A percentile compares a stretch with the other conserved stretches of the same genome.
Conservation (phyloP, 768 basidiomycete genomes). For the Agrocybe chaxingu region DNA sequence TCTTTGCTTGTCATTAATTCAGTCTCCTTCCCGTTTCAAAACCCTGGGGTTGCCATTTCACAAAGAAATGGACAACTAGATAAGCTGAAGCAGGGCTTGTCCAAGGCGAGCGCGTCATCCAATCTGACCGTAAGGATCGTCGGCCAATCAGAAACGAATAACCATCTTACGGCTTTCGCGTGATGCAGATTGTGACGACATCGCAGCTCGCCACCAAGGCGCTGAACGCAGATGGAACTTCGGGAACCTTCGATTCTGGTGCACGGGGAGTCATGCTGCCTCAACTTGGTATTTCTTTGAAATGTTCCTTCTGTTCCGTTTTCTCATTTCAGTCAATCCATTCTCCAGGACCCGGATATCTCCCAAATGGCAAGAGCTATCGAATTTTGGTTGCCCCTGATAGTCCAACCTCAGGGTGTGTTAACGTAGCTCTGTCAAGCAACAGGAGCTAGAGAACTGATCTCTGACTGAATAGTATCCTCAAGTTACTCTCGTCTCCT, state of each 20-base stretch:
- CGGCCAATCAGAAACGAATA: neutral
- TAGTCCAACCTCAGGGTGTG: slow-evolving; percentile 33
- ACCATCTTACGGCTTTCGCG: neutral
- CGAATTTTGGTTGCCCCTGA: slow-evolving; percentile 34
- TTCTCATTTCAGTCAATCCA: neutral
- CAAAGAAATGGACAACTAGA: slow-evolving; percentile 45
- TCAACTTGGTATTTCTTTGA: slow-evolving; percentile 46
- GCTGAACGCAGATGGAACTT: slow-evolving; percentile 57
- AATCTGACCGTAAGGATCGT: slow-evolving; percentile 43
- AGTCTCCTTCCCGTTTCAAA: slow-evolving; percentile 66
- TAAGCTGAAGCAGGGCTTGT: slow-evolving; percentile 49
- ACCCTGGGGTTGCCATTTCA: slow-evolving; percentile 32
- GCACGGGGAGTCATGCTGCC: slow-evolving; percentile 64
- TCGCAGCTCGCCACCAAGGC: slow-evolving; percentile 72
- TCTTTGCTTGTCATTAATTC: slow-evolving; percentile 65
- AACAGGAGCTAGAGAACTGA: neutral
- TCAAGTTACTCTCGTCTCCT: slow-evolving; percentile 31
- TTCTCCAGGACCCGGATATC: slow-evolving; percentile 30
- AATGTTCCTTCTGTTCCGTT: neutral
- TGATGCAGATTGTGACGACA: slow-evolving; percentile 43
- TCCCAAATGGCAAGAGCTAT: slow-evolving; percentile 34
- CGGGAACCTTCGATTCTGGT: slow-evolving; percentile 65
- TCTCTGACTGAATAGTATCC: slow-evolving; percentile 13
- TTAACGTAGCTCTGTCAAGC: neutral
- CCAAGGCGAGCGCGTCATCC: slow-evolving; percentile 42